Conservation (phyloP, 2,329 filamentous ascomycete genomes). For the Aphanocladium album region DNA sequence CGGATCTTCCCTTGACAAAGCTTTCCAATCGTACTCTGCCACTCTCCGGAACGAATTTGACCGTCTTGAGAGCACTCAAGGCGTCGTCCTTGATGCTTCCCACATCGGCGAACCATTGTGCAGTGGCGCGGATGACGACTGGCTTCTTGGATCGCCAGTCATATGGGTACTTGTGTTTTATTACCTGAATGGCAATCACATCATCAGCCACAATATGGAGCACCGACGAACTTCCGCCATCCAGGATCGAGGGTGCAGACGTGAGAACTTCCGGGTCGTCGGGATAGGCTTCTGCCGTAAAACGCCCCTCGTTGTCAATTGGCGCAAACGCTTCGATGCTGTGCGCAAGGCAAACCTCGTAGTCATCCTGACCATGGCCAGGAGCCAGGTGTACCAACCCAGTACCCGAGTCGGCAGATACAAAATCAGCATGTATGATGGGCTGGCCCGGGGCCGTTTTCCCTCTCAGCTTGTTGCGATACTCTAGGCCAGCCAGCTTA, state of each 20-base stretch:
- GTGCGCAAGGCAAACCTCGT: slow-evolving; percentile 68
- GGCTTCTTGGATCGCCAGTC: slow-evolving; percentile 96
- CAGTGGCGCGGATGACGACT: slow-evolving; percentile 84
- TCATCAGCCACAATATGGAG: slow-evolving; percentile 61
- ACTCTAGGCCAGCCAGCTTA: slow-evolving; percentile 60
- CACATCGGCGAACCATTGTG: slow-evolving; percentile 97
- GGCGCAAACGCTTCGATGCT: slow-evolving; percentile 75
- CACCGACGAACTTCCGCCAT: slow-evolving; percentile 63
- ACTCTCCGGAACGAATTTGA: slow-evolving; percentile 72
- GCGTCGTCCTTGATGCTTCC: slow-evolving; percentile 73
- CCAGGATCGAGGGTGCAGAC: slow-evolving; percentile 64
- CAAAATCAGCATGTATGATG: slow-evolving; percentile 81
- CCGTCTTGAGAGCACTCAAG: slow-evolving; percentile 61
- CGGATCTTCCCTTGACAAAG: slow-evolving; percentile 80
- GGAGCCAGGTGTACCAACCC: slow-evolving; percentile 93
- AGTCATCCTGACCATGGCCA: slow-evolving; percentile 95
- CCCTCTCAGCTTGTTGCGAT: slow-evolving; percentile 66
- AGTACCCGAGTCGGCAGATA: slow-evolving; percentile 83
- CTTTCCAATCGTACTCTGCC: slow-evolving; percentile 73
- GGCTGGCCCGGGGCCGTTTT: slow-evolving; percentile 53
- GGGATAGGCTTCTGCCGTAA: slow-evolving; percentile 75
- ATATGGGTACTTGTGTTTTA: slow-evolving; percentile 92
- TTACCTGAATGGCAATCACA: slow-evolving; percentile 64
- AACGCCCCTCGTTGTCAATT: slow-evolving; percentile 74
- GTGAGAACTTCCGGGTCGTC: slow-evolving; percentile 60